These are phyloP conservation scores for Ailanthus altissimus DNA, from an alignment of 345 rosid species.

Conservation along the genomic window DNA sequence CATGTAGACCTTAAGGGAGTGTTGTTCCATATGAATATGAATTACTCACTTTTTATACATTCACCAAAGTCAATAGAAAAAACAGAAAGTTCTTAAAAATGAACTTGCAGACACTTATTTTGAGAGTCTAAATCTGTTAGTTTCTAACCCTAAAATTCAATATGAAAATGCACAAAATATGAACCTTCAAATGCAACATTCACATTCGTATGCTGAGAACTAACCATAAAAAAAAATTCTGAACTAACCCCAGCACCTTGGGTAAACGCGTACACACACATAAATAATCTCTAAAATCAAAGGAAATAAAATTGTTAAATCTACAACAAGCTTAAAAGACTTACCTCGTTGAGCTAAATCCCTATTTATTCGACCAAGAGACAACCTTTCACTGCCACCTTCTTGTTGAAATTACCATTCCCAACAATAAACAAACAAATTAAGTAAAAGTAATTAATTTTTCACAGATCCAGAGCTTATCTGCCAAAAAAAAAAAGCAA, in stretches of 20 bases:
- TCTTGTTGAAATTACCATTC: slow-evolving; percentile 14
- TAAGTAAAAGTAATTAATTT: slow-evolving; percentile 5
- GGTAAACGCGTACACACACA: too few relatives aligned
- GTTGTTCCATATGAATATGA: not conserved
- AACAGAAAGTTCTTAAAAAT: not conserved
- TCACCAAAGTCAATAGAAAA: not conserved
- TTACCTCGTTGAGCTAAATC: slow-evolving; percentile 23
- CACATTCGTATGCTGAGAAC: not conserved
- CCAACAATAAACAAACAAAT: not conserved
- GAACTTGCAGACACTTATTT: not conserved
- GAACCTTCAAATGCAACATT: not conserved
- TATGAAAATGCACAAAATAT: slow-evolving; percentile 11
- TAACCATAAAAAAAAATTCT: not conserved
- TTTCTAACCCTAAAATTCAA: not conserved
- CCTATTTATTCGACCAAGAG: slow-evolving; percentile 18
- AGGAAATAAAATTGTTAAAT: not conserved
- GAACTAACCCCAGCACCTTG: not conserved
- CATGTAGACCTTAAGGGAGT: not conserved
- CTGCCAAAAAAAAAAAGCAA: slow-evolving; percentile 20
- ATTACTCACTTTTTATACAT: not conserved
- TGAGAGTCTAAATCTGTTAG: not conserved
- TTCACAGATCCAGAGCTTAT: slow-evolving; percentile 6
- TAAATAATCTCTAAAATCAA: not conserved
- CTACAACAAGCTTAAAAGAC: slow-evolving; percentile 9
- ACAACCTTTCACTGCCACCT: slow-evolving; percentile 18